phyloP scores from a whole-genome alignment of 345 rosid species.

The Streptanthus diversifolius region DNA sequence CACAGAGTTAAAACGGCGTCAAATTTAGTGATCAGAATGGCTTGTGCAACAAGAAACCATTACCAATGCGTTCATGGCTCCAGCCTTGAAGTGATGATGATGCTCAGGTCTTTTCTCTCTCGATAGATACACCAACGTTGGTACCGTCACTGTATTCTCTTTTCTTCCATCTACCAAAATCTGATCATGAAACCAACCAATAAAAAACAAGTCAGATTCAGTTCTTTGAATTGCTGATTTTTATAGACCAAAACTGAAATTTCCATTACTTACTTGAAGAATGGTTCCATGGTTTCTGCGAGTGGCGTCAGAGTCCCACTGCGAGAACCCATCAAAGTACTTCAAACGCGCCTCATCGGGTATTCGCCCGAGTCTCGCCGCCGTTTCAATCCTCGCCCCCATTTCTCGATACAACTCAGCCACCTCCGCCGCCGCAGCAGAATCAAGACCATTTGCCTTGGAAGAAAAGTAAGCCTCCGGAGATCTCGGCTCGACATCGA shows the following conservation, averaged over 20 bases:
- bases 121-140: conserved; percentile 66
- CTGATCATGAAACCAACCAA: conserved; percentile 22
- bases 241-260: background rate
- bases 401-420: conserved; percentile 45
- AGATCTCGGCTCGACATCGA: conserved; percentile 54
- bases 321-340: conserved; percentile 45
- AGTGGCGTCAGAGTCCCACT: conserved; percentile 49
- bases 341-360: conserved; percentile 38
- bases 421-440: background rate
- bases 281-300: conserved; percentile 51
- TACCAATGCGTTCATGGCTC: conserved; percentile 83
- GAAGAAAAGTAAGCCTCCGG: conserved; percentile 54
- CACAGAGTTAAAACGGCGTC: background rate
- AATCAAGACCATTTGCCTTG: background rate
- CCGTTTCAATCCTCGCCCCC: conserved; percentile 42
- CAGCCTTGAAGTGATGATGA: conserved; percentile 81
- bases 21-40: background rate
- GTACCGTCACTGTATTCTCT: conserved; percentile 42
- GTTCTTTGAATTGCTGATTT: background rate
- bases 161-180: conserved; percentile 50
- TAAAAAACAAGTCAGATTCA: background rate
- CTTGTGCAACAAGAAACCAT: background rate
- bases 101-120: conserved; percentile 65
- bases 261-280: conserved; percentile 45
- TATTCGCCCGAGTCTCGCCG: conserved; percentile 26